Base-by-base conservation (phyloP, 441 rosid species). In the Corymbia citriodora region DNA sequence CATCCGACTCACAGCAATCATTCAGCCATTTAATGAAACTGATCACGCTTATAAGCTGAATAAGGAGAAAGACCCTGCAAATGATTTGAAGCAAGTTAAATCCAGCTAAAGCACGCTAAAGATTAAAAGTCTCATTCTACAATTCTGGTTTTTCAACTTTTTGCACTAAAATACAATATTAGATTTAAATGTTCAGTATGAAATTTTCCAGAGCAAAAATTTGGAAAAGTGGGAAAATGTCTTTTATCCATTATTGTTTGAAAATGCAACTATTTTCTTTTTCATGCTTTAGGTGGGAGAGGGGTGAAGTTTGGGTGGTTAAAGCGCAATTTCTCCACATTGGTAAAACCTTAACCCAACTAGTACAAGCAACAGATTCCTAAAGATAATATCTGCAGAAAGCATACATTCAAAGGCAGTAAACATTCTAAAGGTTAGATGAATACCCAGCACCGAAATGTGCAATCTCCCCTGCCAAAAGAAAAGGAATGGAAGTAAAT, bases 381-480 rank as follows among this genome's bases (percentile, higher is more conserved):
- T 11, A 54, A 87, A 82, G 85, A 88, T 59, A 87, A 83, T 89
- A 31, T 81, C 88, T 5, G 88, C 19, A 86, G 87, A 88, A 36
- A 82, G 89, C 88, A 54, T 89, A 65, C 86, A 89, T 86, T 90
- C 70, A 33, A 87, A 61, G 83, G 91, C 88, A 90, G 49, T 63
- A 88, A 91, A 91, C 72, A 87, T 89, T 90, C 85, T 90, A 91
- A 86, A 92, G 92, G 92, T 92, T 89, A 90, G 88, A 88, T 87
- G 85, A 15, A 92, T 97, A 98, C 99, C 99, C 99, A 88, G 99
- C 99, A 91, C 99, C 99, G 90, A 98, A 98, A 95, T 96, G 99
- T 23, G 99, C 99, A 91, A 98, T 93, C 92, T 97, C 98, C 90
- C 99, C 99, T 98, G 96, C 92, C 91, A 92, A 94, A 87, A 87